Evolutionary conservation across 202 grass and related monocot species (phyloP), one percentile per base, ranked within the genome.

Genomic region (Zoysia matrella): DNA sequence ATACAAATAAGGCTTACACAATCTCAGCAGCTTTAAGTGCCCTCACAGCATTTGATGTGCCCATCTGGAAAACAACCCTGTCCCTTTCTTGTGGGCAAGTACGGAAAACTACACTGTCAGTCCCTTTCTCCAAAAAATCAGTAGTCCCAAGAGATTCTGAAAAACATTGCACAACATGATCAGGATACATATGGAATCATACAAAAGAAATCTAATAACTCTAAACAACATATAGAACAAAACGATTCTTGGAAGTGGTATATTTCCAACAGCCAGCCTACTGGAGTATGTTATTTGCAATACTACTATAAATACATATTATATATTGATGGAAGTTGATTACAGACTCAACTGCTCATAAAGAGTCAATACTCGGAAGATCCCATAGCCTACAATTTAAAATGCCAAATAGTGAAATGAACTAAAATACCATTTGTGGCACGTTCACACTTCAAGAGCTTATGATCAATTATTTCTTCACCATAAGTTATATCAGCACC

Each of bases 401-500:
- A 57, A 55, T 73, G 55, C n/a, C 11, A 84, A 78, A 82, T 50
- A 56, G 18, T 39, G 30, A 86, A 55, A 53, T 75, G 50, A 78
- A 65, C 2, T 50, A 70, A 8, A 18, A 63, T 95, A 95, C 95
- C 95, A 93, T 98, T 98, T 88, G 56, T 16, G 60, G 78, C 70
- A 52, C 95, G 89, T 77, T 95, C 80, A 46, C 95, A 98, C 80
- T 98, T 88, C 71, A 95, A 76, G 16, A 98, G 81, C 68, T 91
- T 98, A 73, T 95, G 92, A 90, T 95, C 92, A 69, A 98, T 93
- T 83, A 95, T 93, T 81, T 98, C 95, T 86, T 98, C 95, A 44
- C 95, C 95, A 0, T 98, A 98, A 64, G 90, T 98, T 76, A 98
- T 95, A 92, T 95, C 95, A 76, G 95, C 95, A 75, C 92, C 95